Evolutionary conservation across 805 yeast species (phyloP), one percentile per base, ranked within the genome.

Genomic region (Blastobotrys mokoenaii): DNA sequence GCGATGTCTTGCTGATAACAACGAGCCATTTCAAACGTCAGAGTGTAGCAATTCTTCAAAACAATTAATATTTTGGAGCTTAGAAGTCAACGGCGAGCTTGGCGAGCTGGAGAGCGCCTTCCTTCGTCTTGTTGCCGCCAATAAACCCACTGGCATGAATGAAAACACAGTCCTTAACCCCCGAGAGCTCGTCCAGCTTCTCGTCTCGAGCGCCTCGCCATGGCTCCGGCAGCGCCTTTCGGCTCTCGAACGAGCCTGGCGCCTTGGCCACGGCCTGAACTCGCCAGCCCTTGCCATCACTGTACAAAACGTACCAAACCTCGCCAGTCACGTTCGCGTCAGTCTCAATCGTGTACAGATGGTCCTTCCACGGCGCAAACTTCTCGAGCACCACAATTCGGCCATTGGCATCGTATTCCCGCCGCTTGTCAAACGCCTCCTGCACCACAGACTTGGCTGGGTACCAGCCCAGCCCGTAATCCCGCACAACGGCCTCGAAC

Each of bases 121-220:
- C 96, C 51, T 72, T 69, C 18, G 94, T 74, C 59, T 79, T 72
- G 46, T 90, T 86, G 44, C 98, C 98, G 38, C 98, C 98, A 58
- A 93, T 93, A 66, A 93, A 93, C 0, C 98, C 97, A 36, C 95
- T 56, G 38, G 97, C 96, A 57, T 93, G 98, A 47, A 93, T 79
- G 60, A 93, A 93, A 16, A 89, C 78, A 61, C 96, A 85, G 7
- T 85, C 96, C 29, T 77, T 79, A 45, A 93, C 76, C n/a, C 95
- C 96, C 31, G 87, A 70, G 53, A 74, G 68, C 52, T 79, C 70
- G 53, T 84, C 76, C 54, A 93, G 73, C 34, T 72, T 84, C 27
- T 84, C 90, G 61, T 93, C 98, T 62, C 98, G 79, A 40, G 89
- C 68, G n/a, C 98, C 98, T 70, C 98, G 78, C 87, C 96, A 84